phyloP scores from a whole-genome alignment of 257 asterid genomes.

The Nicotiana paniculata region DNA sequence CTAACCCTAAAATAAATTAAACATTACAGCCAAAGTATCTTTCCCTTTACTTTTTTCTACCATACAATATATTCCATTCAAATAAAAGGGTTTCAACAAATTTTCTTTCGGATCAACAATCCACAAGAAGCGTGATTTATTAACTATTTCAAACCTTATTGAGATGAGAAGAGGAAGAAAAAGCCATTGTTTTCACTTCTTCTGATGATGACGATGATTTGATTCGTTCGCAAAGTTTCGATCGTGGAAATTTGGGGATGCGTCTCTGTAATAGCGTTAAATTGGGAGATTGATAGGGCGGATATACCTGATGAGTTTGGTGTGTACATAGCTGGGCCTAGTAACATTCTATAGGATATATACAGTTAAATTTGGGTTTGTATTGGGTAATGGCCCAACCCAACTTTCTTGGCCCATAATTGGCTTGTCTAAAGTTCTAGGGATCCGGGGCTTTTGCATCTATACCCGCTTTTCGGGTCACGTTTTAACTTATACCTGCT shows the following conservation, averaged over 20 bases:
- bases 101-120: background rate
- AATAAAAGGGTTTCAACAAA: background rate
- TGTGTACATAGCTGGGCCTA: too few species aligned
- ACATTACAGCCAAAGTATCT: background rate
- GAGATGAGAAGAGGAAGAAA: background rate
- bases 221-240: background rate
- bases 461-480: too few species aligned
- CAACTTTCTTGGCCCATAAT: background rate
- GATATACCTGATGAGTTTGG: background rate
- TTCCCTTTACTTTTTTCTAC: background rate
- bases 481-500: too few species aligned
- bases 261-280: background rate
- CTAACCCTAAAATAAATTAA: constrained; percentile 3
- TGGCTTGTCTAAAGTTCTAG: background rate
- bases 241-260: background rate
- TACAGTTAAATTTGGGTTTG: background rate
- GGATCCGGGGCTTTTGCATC: too few species aligned
- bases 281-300: background rate
- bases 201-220: background rate
- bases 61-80: background rate
- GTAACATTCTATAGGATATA: too few species aligned
- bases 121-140: background rate
- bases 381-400: background rate
- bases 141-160: constrained; percentile 3
- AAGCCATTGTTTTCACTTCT: background rate